Conservation (phyloP, 208 protist species). For the Crithidia mellificae region DNA sequence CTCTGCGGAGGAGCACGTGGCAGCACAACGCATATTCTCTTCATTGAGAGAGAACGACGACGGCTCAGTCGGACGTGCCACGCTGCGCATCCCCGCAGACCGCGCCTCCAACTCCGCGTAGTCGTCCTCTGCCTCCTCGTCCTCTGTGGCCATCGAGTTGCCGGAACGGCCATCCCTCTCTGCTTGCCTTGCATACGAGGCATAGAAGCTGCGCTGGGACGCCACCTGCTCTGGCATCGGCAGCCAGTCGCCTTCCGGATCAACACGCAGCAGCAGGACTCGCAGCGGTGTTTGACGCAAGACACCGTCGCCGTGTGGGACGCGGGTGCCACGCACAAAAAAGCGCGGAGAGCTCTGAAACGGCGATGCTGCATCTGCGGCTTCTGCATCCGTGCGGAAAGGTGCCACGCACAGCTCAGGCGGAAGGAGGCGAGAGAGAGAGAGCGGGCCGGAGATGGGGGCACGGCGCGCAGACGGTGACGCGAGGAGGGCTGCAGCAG, state of each 20-base stretch:
- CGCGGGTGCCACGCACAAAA: constrained; percentile 10
- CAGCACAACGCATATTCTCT: too few species aligned
- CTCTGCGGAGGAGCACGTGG: not conserved
- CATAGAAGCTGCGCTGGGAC: constrained; percentile 38
- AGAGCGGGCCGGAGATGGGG: constrained; percentile 2
- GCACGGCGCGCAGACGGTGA: constrained; percentile 4
- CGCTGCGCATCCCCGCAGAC: constrained; percentile 5
- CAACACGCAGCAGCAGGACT: constrained; percentile 64
- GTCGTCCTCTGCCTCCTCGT: not conserved
- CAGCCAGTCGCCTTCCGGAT: constrained; percentile 54
- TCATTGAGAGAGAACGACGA: not conserved
- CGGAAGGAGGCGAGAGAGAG: constrained; percentile 17
- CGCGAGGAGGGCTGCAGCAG: too few species aligned
- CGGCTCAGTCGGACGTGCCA: not conserved
- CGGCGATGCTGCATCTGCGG: too few species aligned
- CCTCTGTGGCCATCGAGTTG: not conserved
- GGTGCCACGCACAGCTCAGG: constrained; percentile 7
- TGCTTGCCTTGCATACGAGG: constrained; percentile 21
- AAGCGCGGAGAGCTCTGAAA: constrained; percentile 11
- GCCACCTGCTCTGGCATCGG: constrained; percentile 34
- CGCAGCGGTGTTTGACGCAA: constrained; percentile 10
- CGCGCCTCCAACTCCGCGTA: constrained; percentile 8
- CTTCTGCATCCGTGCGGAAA: not conserved
- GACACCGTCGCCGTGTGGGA: not conserved
- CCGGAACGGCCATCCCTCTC: not conserved